These are phyloP conservation scores for Macrolepiota dolichaula DNA, from an alignment of 768 basidiomycete species.

Conservation along the genomic window DNA sequence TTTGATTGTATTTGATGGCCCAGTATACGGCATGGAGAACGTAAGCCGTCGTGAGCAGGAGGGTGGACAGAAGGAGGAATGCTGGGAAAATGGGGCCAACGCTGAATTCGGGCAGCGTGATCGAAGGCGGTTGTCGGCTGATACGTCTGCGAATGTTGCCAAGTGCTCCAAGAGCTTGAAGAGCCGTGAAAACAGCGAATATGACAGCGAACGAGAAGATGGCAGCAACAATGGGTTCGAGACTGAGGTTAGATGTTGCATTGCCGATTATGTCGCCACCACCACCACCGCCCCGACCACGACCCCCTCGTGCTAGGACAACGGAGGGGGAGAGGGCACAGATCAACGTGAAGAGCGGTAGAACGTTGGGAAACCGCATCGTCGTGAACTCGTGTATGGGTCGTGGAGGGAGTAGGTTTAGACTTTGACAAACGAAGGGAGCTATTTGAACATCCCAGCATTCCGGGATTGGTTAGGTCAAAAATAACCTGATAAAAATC, in stretches of 20 bases:
- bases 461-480: not conserved
- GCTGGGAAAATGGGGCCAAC: not conserved
- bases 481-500: not conserved
- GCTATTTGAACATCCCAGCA: not conserved
- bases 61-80: not conserved
- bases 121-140: not conserved
- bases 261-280: not conserved
- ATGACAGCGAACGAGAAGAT: slow-evolving; percentile 3
- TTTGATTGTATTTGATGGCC: not conserved
- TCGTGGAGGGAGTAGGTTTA: not conserved
- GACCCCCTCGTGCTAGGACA: not conserved
- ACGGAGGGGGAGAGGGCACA: not conserved
- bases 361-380: not conserved
- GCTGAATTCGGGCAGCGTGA: not conserved
- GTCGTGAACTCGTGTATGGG: not conserved
- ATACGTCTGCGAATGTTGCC: not conserved
- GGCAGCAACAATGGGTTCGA: slow-evolving; percentile 2
- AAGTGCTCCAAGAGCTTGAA: not conserved
- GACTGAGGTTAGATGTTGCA: not conserved
- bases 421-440: not conserved
- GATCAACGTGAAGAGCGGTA: not conserved
- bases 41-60: not conserved
- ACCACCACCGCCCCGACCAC: not conserved
- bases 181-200: not conserved
- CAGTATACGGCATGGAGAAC: not conserved